Evolutionary conservation across 768 basidiomycete species (phyloP), one percentile per base, ranked within the genome.

Genomic region (Termitomyces sp.): DNA sequence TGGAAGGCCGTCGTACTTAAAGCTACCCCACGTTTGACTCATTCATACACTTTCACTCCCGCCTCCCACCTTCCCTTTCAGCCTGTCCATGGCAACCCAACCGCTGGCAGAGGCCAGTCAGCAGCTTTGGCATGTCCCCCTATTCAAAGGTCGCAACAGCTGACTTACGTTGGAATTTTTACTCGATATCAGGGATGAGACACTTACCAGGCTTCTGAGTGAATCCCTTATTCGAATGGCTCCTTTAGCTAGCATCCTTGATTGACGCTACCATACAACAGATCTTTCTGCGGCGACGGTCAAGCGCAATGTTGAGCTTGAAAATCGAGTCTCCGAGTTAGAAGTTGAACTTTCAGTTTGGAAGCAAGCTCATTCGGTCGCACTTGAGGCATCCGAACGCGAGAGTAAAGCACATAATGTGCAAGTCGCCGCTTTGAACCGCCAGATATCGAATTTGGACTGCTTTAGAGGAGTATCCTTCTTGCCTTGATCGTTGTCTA

Each of bases 341-440:
- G 86, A 89, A 66, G 72, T 82, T 41, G 88, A 91, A 69, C 72
- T 89, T 27, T 72, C 75, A 19, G 80, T 86, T 25, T 87, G 85
- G 85, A 88, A 86, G 69, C 81, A 82, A 63, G 87, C 86, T 23
- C 86, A 88, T 66, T 72, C 84, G 16, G 77, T 77, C 44, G 80
- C 80, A 27, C 71, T 85, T 50, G 86, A 88, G 59, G 76, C 79
- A 25, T 79, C 81, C 32, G 84, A 86, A 61, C 81, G 82, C 28
- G 84, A 86, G 60, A 74, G 75, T 51, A 83, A 81, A 63, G 77
- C 82, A 72, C 84, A 86, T 79, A 84, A 87, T 66, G 80, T 79
- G 73, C 84, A 85, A 62, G 74, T 88, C 52, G 73, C 81, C 52
- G 76, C 83, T 55, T 77, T 88, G 63, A 84, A 87, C 64, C 70